These are phyloP conservation scores for Akanthomyces dipterigenus DNA, from an alignment of 2,329 filamentous ascomycete genomes.

Conservation along the genomic window DNA sequence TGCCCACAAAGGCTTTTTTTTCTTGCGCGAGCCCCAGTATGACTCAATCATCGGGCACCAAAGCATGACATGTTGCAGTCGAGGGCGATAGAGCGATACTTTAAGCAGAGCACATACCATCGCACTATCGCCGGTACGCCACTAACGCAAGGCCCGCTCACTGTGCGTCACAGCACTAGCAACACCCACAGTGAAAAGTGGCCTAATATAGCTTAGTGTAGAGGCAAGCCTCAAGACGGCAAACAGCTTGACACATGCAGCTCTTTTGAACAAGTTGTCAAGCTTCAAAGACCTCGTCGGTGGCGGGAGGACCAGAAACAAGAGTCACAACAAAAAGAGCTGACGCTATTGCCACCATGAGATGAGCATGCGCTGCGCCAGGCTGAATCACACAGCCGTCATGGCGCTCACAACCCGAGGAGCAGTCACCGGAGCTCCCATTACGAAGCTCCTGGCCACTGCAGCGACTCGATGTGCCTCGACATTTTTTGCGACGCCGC, in stretches of 20 bases:
- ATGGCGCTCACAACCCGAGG: neutral
- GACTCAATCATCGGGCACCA: slow-evolving; percentile 10
- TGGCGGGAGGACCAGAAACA: neutral
- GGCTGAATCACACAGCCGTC: slow-evolving; percentile 2
- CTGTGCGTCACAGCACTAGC: neutral
- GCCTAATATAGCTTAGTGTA: neutral
- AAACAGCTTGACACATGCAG: neutral
- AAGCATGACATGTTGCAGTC: neutral
- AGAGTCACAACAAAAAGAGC: neutral
- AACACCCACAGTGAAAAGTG: slow-evolving; percentile 4
- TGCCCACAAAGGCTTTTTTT: neutral
- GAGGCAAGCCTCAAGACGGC: neutral
- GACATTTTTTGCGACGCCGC: neutral
- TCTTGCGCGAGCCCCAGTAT: slow-evolving; percentile 3
- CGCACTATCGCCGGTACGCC: neutral
- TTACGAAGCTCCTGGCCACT: neutral
- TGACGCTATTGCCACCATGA: slow-evolving; percentile 3
- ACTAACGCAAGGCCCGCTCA: neutral
- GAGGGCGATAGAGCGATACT: neutral
- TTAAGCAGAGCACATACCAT: neutral
- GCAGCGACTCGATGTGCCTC: neutral
- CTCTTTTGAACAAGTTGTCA: neutral
- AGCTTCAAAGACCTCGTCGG: neutral
- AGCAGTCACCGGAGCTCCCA: neutral
- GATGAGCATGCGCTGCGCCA: neutral